Base-by-base conservation (phyloP, 257 asterid genomes). In the Fraxinus excelsior region DNA sequence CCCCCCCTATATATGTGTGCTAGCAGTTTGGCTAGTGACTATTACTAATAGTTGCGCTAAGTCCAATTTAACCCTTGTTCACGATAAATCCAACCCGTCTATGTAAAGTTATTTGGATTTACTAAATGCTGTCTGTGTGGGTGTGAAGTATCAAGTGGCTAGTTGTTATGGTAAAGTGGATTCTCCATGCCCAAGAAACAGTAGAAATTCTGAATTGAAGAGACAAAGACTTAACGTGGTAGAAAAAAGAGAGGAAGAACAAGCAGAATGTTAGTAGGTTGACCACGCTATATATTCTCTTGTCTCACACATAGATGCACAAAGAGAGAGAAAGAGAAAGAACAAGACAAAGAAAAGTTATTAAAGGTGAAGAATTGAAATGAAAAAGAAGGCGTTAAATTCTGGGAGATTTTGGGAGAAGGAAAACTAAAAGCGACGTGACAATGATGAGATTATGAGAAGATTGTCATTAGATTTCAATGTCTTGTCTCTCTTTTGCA, bases 381-480 rank as follows among this genome's bases (percentile, higher is more conserved):
- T 42, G 76, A 73, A 72, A 58, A 44, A 19, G 38, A 35, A 46
- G 84, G 88, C 87, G 88, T 84, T 86, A 81, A 87, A 87, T 82
- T 81, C 76, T 80, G 84, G 82, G 82, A 79, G 83, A 77, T 51
- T 65, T 25, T 72, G 62, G 81, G 84, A 76, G 79, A 21, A 69
- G 79, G 78, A 51, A 40, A 58, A 25, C 67, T 23, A 40, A 87
- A 70, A 87, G 91, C 88, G 89, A 85, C 91, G 82, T 85, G 85
- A 77, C 88, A 87, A 87, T 87, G 91, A 87, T 83, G 91, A 87
- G 88, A 79, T 87, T 81, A 84, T 85, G 86, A 80, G 71, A 78
- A 79, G 68, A 76, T 79, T 82, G 84, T 85, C 67, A 60, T 60
- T 60, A 25, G 67, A 25, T 60, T 8, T 23, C 67, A 60, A 25